Conservation (phyloP, 2,329 filamentous ascomycete species). For the Mariannaea elegans region DNA sequence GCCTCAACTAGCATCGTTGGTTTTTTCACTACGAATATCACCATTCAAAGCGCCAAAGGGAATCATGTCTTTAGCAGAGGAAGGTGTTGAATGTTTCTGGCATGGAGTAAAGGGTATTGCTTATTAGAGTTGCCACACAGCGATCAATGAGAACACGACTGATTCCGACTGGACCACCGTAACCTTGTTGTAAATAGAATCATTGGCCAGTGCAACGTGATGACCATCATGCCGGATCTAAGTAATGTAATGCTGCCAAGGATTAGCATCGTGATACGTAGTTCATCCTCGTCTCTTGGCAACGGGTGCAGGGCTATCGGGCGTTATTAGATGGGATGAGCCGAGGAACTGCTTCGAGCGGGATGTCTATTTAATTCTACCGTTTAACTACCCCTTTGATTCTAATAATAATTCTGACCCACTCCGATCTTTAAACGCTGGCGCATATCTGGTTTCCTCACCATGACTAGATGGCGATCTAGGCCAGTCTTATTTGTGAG, state of each 20-base stretch:
- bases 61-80: constrained; percentile 12
- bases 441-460: not conserved
- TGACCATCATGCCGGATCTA: too few relatives aligned
- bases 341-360: too few relatives aligned
- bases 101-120: constrained; percentile 2
- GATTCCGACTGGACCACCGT: not conserved
- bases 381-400: not conserved
- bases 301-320: too few relatives aligned
- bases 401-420: constrained; percentile 8
- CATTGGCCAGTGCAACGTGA: not conserved
- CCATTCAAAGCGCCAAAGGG: constrained; percentile 3
- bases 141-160: not conserved
- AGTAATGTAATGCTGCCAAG: not conserved
- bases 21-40: constrained; percentile 3
- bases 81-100: constrained; percentile 9
- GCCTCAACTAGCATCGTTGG: constrained; percentile 12
- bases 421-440: constrained; percentile 9
- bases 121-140: not conserved
- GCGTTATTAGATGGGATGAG: too few relatives aligned
- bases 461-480: constrained; percentile 4
- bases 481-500: not conserved
- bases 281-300: too few relatives aligned
- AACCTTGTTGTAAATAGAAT: not conserved
- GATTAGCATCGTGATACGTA: too few relatives aligned
- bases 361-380: too few relatives aligned